Evolutionary conservation across 345 rosid species (phyloP).

Genomic region (Ceriops tagal): DNA sequence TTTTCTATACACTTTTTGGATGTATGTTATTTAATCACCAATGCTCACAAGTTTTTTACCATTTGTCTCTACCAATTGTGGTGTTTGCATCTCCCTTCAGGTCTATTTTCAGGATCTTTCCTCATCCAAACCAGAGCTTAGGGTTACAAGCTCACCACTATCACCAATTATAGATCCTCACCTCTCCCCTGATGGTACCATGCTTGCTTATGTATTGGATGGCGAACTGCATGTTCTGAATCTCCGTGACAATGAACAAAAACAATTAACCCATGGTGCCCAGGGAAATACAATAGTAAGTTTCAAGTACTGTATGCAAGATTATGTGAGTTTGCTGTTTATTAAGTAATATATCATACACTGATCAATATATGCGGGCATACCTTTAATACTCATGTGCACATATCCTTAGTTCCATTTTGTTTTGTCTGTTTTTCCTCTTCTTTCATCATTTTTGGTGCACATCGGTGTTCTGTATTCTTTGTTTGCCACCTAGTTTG

Average conservation of each 20-base stretch:
- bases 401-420: no score
- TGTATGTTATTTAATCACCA: background rate
- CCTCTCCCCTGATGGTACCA: slow-evolving; percentile 79
- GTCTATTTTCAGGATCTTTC: slow-evolving; percentile 74
- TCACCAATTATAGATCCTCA: slow-evolving; percentile 83
- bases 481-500: background rate
- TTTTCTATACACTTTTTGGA: background rate
- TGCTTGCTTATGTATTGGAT: slow-evolving; percentile 70
- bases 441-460: no score
- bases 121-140: slow-evolving; percentile 65
- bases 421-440: no score
- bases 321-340: background rate
- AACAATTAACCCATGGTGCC: slow-evolving; percentile 69
- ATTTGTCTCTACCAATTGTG: background rate
- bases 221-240: slow-evolving; percentile 67
- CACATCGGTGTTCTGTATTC: background rate
- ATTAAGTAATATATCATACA: background rate
- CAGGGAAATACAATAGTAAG: slow-evolving; percentile 58
- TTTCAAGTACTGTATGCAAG: slow-evolving; percentile 9
- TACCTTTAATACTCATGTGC: no score
- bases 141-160: slow-evolving; percentile 51
- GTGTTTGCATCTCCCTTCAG: slow-evolving; percentile 30
- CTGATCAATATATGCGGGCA: no score
- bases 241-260: slow-evolving; percentile 49
- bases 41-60: background rate